Conservation (phyloP, 1,284 basidiomycete species). For the Tetrapyrgos nigripes region DNA sequence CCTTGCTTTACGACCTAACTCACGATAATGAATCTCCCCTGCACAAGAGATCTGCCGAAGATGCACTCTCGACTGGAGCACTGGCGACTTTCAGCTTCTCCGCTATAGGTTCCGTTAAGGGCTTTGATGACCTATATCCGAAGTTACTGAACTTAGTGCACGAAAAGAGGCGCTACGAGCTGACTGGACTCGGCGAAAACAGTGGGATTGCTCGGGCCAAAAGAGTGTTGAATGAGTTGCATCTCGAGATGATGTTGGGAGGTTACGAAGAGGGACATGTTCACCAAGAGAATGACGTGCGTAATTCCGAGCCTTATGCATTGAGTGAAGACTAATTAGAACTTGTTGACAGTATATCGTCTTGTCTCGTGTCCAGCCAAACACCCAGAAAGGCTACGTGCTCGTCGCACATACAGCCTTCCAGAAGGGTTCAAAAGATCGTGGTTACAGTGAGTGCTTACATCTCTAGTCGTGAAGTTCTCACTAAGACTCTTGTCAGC, state of each 20-base stretch:
- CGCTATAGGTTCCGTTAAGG: slow-evolving; percentile 91
- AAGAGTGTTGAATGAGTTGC: slow-evolving; percentile 84
- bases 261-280: slow-evolving; percentile 92
- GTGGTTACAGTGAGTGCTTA: slow-evolving; percentile 77
- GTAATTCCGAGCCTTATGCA: slow-evolving; percentile 37
- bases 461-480: slow-evolving; percentile 1
- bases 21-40: slow-evolving; percentile 95
- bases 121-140: slow-evolving; percentile 96
- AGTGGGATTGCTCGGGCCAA: slow-evolving; percentile 86
- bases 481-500: slow-evolving; percentile 51
- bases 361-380: slow-evolving; percentile 88
- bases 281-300: slow-evolving; percentile 91
- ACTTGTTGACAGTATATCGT: slow-evolving; percentile 79
- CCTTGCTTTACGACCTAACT: slow-evolving; percentile 92
- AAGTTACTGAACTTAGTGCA: slow-evolving; percentile 87
- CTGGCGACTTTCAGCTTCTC: slow-evolving; percentile 87
- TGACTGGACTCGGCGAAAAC: slow-evolving; percentile 53
- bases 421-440: slow-evolving; percentile 76
- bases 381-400: slow-evolving; percentile 90
- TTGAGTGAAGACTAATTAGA: slow-evolving; percentile 12
- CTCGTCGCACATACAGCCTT: slow-evolving; percentile 92
- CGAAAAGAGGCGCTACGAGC: slow-evolving; percentile 83
- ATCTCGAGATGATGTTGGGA: slow-evolving; percentile 87
- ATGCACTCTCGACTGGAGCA: slow-evolving; percentile 91
- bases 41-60: slow-evolving; percentile 90